Base-by-base conservation (phyloP, 371 early-diverging fungal species). In the Mucor piriformis region DNA sequence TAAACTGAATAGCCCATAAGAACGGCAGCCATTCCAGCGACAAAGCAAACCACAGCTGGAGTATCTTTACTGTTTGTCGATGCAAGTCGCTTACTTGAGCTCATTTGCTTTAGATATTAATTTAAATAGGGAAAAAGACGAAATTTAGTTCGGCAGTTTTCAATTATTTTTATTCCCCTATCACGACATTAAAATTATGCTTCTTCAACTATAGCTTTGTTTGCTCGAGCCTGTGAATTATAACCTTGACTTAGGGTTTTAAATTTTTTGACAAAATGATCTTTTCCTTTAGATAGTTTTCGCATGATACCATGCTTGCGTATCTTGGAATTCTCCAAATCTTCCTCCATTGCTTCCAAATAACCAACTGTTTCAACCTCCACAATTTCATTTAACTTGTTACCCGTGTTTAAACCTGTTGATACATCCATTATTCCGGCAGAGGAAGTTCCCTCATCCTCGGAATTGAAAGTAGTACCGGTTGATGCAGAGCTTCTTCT, bases 1-100 rank as follows among this genome's bases (percentile, higher is more conserved):
- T 81, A 77, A 8, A 85, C 73, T 10, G 86, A 85, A 51, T 85
- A 83, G 49, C 76, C 79, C 83, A 83, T 83, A 40, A 85, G 63
- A 2, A 76, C 77, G 27, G 77, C 70, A 1, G 79, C 76, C 37
- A 81, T 57, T 6, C 85, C 85, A 13, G 81, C 70, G 7, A 77
- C 27, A 51, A 85, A 85, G 49, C 66, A 78, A 18, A 75, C 34
- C 8, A 73, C 51, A 29, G 65, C 46, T 20, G 64, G 20, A n/a
- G 32, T 27, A 24, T 44, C 44, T 20, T 58, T 54, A 18, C 24
- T 38, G 40, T 48, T 47, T 44, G 46, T 50, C 21, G 46, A 5
- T 3, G 42, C 20, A 42, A 42, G 42, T 18, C 42, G 42, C 18
- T 42, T 42, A 18, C 42, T 42, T 18, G 42, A 42, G 18, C 42